Evolutionary conservation across 176 grass and related monocot genomes (phyloP), one percentile per base, ranked within the genome.

Genomic region (Oropetium thomaeum): DNA sequence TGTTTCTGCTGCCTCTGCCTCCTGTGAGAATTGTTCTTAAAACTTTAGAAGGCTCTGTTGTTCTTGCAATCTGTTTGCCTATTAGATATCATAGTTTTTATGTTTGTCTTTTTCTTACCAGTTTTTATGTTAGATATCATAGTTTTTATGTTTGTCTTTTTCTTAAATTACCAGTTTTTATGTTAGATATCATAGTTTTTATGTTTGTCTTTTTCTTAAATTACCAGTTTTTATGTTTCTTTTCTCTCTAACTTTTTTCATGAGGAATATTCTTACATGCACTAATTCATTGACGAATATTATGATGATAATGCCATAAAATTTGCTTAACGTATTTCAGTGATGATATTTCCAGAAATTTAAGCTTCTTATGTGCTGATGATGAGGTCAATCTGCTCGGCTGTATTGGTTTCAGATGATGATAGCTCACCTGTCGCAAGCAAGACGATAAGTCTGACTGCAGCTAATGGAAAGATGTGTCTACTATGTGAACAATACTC

Each of bases 401-500:
- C 61, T 71, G 25, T 64, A n/a, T 49, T 69, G 17, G 38, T 74
- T 79, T 71, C 75, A 92, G 90, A 51, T 77, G 16, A 83, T 42
- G 48, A 65, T 38, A 71, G 15, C 51, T 71, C 69, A 6, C 59
- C 71, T 13, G 38, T 16, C 66, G 77, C 27, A 77, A 76, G 77
- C 65, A 58, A 41, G 40, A 59, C 13, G 62, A 7, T 25, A 16
- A 65, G 51, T 23, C 47, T 74, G 74, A 78, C 62, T 75, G 45
- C 43, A 57, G 58, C 42, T n/a, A 87, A 74, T 47, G 80, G 62
- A 84, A 80, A 80, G 22, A 6, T 89, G 5, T 93, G 90, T 83
- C 79, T 71, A 42, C 58, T 93, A 65, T 93, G 87, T 33, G 87
- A 93, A 78, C 79, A 79, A 28, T 93, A 84, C 75, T 89, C 84